Evolutionary conservation across 73 alveolate species (phyloP).

Genomic region (Paramecium sexaurelia): DNA sequence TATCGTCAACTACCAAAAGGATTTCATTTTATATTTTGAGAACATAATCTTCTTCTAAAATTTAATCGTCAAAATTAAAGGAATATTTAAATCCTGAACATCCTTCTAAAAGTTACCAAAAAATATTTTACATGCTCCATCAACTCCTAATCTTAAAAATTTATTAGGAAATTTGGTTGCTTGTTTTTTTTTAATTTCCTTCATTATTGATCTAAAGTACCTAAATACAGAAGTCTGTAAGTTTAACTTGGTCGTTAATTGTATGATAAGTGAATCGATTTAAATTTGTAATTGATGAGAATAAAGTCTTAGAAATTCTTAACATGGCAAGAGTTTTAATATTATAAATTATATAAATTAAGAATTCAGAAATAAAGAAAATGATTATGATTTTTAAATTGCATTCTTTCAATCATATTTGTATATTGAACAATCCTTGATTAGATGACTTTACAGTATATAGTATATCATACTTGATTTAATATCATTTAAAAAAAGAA

Average conservation of each 20-base stretch:
- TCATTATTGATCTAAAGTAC: background rate
- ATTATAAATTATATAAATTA: too few species aligned
- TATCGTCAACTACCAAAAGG: conserved; percentile 6
- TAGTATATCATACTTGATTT: too few species aligned
- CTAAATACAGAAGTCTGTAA: conserved; percentile 16
- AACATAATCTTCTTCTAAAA: conserved; percentile 50
- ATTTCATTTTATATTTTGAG: background rate
- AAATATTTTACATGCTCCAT: conserved; percentile 33
- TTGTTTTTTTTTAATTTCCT: conserved; percentile 35
- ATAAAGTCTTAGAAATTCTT: background rate
- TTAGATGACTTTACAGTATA: too few species aligned
- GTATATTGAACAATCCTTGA: too few species aligned
- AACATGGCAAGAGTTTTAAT: background rate
- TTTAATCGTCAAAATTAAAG: conserved; percentile 16
- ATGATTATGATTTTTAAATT: too few species aligned
- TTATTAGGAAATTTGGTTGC: background rate
- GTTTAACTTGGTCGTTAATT: background rate
- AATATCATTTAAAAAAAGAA: too few species aligned
- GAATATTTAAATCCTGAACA: conserved; percentile 55
- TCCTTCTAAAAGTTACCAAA: background rate
- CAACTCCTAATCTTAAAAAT: conserved; percentile 59
- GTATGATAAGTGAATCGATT: conserved; percentile 15
- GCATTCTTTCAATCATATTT: too few species aligned
- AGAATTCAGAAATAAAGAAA: too few species aligned
- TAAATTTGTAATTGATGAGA: background rate